Conservation (phyloP, 345 rosid genomes). For the Gossypium mustelinum region DNA sequence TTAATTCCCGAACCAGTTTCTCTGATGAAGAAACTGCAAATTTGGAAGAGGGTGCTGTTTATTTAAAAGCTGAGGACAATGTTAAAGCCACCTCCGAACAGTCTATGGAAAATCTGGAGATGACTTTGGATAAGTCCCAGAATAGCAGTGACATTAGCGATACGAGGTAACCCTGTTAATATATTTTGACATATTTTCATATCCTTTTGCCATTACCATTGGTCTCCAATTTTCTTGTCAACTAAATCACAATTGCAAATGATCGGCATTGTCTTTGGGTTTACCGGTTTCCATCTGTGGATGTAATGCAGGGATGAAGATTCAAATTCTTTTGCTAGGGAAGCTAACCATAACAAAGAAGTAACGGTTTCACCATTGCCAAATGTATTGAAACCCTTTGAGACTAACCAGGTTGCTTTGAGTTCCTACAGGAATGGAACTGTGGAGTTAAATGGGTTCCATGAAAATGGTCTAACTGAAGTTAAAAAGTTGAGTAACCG, state of each 20-base stretch:
- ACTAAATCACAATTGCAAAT: neutral
- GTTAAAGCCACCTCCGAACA: slow-evolving; percentile 15
- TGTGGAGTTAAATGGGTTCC: slow-evolving; percentile 17
- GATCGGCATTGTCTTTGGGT: neutral
- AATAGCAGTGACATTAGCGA: slow-evolving; percentile 26
- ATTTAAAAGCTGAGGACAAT: slow-evolving; percentile 23
- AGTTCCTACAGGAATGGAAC: slow-evolving; percentile 13
- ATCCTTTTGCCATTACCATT: neutral
- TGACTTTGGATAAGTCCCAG: slow-evolving; percentile 31
- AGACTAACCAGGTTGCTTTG: slow-evolving; percentile 22
- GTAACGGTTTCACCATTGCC: slow-evolving; percentile 51
- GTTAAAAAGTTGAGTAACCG: slow-evolving; percentile 12
- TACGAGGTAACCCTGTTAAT: slow-evolving; percentile 31
- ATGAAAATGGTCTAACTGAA: slow-evolving; percentile 13
- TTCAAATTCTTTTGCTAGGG: slow-evolving; percentile 43
- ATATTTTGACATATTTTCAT: neutral
- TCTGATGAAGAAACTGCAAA: slow-evolving; percentile 34
- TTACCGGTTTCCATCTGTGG: neutral
- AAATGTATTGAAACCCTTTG: slow-evolving; percentile 12
- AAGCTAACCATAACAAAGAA: slow-evolving; percentile 52
- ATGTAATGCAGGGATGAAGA: slow-evolving; percentile 35
- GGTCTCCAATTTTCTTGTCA: neutral
- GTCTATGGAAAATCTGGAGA: slow-evolving; percentile 24
- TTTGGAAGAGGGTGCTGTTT: slow-evolving; percentile 19
- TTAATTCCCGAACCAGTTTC: slow-evolving; percentile 22